phyloP scores from a whole-genome alignment of 495 filamentous ascomycete genomes.

The Penicillium dipodomyicola region DNA sequence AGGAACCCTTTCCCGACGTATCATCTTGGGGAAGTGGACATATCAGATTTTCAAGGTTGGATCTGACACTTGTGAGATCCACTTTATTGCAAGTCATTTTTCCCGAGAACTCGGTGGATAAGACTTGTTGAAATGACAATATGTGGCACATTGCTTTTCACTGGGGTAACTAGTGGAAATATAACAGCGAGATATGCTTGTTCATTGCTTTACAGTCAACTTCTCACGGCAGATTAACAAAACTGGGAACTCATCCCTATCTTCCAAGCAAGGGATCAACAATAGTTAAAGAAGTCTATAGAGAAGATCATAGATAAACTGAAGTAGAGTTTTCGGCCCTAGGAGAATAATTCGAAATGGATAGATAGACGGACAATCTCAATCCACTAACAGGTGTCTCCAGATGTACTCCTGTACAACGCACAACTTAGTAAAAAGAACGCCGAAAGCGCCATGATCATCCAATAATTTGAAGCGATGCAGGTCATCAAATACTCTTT shows the following conservation, averaged over 20 bases:
- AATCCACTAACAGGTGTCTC: neutral
- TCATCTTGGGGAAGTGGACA: constrained; percentile 8
- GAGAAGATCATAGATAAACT: neutral
- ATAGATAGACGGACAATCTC: neutral
- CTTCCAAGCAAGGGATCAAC: constrained; percentile 3
- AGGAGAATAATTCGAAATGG: neutral
- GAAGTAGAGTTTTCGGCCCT: neutral
- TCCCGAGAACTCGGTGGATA: neutral
- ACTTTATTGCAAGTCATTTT: constrained; percentile 4
- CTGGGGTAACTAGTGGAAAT: neutral
- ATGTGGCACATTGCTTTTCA: neutral
- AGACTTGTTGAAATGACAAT: neutral
- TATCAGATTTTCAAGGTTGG: constrained; percentile 5
- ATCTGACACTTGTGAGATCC: neutral
- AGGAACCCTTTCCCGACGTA: constrained; percentile 7
- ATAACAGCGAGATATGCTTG: neutral
- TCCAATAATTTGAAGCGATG: constrained; percentile 5
- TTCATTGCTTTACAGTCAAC: neutral
- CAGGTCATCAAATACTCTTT: neutral
- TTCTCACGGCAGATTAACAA: neutral
- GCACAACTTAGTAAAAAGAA: neutral
- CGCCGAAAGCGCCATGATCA: constrained; percentile 5
- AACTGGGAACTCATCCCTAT: neutral
- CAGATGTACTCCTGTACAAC: neutral
- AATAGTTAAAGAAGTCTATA: neutral